Evolutionary conservation across 2,329 filamentous ascomycete species (phyloP), one percentile per base, ranked within the genome.

Genomic region (Fonsecaea nubica): DNA sequence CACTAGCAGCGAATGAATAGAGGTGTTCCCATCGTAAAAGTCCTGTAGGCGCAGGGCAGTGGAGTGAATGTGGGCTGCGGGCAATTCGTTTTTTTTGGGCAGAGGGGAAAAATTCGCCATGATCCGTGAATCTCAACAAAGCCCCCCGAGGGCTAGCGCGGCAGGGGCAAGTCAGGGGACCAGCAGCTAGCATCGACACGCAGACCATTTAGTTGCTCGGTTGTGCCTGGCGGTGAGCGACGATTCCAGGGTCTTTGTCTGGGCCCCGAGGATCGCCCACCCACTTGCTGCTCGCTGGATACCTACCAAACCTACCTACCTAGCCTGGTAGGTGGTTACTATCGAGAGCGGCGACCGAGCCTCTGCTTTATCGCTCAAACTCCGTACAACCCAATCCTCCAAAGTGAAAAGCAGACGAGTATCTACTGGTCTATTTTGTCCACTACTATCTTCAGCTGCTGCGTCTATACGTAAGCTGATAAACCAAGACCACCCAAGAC

Each of bases 41-140:
- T 53, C 25, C 21, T 35, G 13, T 7, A 25, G 30, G 45, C 9
- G 35, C 35, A 61, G 48, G 58, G 45, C 21, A 45, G 58, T 61
- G 58, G 57, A 59, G 57, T 48, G 56, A 60, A 48, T 53, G 58
- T 61, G 58, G 58, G 58, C 33, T 33, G 53, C 53, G 30, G 53
- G 53, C 53, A 35, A 55, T 35, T 35, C 36, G 3, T 32, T 61
- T 61, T 61, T 61, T 61, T 61, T 55, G 30, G 53, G n/a, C 53
- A 25, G 40, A 53, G 48, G 58, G 58, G n/a, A 35, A 45, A 59
- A 50, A 61, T 48, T 32, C 58, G 48, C 45, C 45, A 61, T 61
- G n/a, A 38, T 30, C 30, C 53, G 25, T 33, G 30, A 35, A 35
- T 53, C 58, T 61, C 58, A 61, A 61, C 58, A 61, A 61, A 61